phyloP scores from a whole-genome alignment of 495 filamentous ascomycete species.

The Mytilinidion resinicola region DNA sequence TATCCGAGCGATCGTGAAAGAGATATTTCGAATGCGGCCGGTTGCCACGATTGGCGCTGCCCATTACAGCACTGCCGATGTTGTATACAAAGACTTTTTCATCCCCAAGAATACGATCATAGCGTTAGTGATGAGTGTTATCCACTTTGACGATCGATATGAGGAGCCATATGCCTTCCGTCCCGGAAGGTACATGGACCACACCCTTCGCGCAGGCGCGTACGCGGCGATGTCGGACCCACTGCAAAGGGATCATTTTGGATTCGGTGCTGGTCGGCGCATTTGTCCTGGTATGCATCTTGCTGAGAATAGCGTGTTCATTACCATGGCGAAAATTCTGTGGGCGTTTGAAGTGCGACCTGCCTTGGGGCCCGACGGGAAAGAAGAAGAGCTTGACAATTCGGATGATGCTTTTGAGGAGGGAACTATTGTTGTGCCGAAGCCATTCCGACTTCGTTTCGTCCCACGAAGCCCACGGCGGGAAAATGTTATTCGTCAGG shows the following conservation, averaged over 20 bases:
- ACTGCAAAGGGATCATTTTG: constrained; percentile 23
- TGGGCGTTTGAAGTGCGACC: constrained; percentile 28
- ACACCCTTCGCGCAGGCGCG: constrained; percentile 12
- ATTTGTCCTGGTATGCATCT: constrained; percentile 26
- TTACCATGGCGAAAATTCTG: constrained; percentile 25
- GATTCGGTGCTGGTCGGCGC: constrained; percentile 26
- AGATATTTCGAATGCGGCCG: constrained; percentile 22
- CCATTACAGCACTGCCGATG: constrained; percentile 24
- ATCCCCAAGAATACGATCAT: constrained; percentile 22
- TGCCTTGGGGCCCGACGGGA: constrained; percentile 12
- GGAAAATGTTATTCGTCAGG: constrained; percentile 9
- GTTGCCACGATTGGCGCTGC: constrained; percentile 24
- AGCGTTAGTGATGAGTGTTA: constrained; percentile 16
- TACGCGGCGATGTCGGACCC: constrained; percentile 23
- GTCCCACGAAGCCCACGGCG: constrained; percentile 10
- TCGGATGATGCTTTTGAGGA: constrained; percentile 24
- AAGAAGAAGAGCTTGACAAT: constrained; percentile 17
- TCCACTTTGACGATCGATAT: constrained; percentile 22
- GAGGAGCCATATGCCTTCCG: constrained; percentile 12
- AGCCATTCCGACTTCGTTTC: constrained; percentile 18
- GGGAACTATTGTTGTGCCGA: constrained; percentile 20
- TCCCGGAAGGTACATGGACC: constrained; percentile 16
- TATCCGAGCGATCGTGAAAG: constrained; percentile 25
- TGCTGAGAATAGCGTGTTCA: constrained; percentile 28
- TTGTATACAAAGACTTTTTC: constrained; percentile 20